Conservation (phyloP, 257 asterid genomes). For the Solanum paucissectum region DNA sequence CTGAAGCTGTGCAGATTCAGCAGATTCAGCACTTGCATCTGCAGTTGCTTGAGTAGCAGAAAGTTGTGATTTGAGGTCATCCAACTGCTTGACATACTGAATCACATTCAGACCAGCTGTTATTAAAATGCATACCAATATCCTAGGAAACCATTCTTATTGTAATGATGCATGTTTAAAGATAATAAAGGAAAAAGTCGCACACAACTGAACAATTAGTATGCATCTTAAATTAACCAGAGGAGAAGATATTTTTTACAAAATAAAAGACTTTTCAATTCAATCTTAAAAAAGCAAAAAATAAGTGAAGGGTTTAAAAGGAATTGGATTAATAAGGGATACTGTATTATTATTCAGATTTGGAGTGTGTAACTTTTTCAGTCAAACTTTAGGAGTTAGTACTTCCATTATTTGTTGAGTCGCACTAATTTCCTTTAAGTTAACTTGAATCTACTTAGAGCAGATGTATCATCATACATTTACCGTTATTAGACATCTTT, state of each 20-base stretch:
- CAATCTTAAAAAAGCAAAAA: background rate
- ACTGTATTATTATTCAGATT: background rate
- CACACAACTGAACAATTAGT: background rate
- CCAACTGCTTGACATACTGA: constrained; percentile 69
- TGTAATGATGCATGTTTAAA: background rate
- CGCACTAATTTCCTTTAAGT: background rate
- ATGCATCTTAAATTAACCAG: background rate
- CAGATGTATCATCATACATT: background rate
- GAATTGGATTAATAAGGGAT: background rate
- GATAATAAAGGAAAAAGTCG: background rate
- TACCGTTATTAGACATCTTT: background rate
- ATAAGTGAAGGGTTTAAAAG: background rate
- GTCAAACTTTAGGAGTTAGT: background rate
- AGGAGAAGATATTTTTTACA: background rate
- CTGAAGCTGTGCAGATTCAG: constrained; percentile 69
- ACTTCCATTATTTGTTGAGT: background rate
- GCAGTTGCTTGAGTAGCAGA: constrained; percentile 63
- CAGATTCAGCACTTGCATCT: constrained; percentile 66
- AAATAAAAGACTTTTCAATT: background rate
- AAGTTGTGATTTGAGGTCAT: constrained; percentile 58
- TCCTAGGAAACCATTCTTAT: background rate
- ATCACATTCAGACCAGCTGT: background rate
- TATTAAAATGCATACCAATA: background rate
- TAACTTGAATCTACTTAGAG: background rate
- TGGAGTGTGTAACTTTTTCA: background rate